Base-by-base conservation (phyloP, 257 asterid genomes). In the Fraxinus americana region DNA sequence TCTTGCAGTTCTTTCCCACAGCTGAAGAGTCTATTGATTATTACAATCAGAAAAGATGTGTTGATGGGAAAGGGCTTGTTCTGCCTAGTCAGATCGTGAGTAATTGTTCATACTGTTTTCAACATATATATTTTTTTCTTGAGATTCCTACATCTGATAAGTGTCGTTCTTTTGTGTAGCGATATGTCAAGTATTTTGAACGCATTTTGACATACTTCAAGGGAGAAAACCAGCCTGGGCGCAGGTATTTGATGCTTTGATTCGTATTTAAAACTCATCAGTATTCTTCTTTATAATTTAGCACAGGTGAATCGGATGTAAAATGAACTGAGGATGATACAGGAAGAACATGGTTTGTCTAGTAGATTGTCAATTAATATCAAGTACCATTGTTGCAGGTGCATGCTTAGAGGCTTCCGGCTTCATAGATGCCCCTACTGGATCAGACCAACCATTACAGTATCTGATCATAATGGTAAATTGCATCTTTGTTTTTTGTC, bases 81-180 rank as follows among this genome's bases (percentile, higher is more conserved):
- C 88, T 96, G 81, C 99, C 99, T 43, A 96, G 99, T 84, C 99
- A 96, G 90, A 96, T 96, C 76, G 99, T 96, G 86, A 86, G 98
- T 85, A 61, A 27, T 50, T 25, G 36, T 41, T 21, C 73, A 61
- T 34, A 67, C 77, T 23, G 50, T 66, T 70, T 45, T 29, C 21
- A 32, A 69, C 54, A 1, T 75, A 66, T 30, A 34, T 39, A 39
- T 10, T 8, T 1, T 67, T 74, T 21, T 30, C 8, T 32, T 30
- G 38, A 73, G 59, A 74, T 30, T 38, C 67, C 43, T 59, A 29
- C 30, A 77, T 76, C 70, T 69, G 30, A 72, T 29, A 75, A 27
- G 52, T 66, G 6, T 57, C 32, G 74, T 41, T 19, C 75, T 78
- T 83, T 63, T 79, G 80, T 82, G 16, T 70, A 96, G 99, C 90